These are phyloP conservation scores for Diplodia seriata DNA, from an alignment of 2,329 filamentous ascomycete genomes.

Conservation along the genomic window DNA sequence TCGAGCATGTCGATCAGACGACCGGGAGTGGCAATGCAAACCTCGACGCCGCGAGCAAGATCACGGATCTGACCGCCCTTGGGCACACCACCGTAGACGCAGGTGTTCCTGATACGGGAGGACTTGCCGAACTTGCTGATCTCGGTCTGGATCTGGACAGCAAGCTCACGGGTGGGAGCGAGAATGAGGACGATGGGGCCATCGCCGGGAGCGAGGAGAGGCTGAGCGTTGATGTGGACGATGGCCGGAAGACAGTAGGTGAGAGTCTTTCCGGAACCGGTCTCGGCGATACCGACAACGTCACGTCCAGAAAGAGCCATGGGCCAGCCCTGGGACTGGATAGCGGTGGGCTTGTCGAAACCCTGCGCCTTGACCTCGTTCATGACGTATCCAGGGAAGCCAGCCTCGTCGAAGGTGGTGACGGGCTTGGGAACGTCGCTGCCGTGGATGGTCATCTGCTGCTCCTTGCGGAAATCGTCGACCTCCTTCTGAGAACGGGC, in stretches of 20 bases:
- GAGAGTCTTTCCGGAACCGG: constrained; percentile 97
- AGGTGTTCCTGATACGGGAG: constrained; percentile 97
- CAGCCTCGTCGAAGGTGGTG: constrained; percentile 96
- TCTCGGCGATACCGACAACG: constrained; percentile 98
- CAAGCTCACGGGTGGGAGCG: constrained; percentile 95
- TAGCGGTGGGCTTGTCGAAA: constrained; percentile 90
- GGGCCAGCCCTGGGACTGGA: constrained; percentile 98
- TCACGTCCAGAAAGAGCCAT: constrained; percentile 98
- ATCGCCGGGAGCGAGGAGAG: constrained; percentile 91
- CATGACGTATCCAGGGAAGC: constrained; percentile 96
- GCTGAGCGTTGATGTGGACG: constrained; percentile 99
- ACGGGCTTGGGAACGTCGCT: constrained; percentile 88
- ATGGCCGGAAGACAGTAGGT: constrained; percentile 98
- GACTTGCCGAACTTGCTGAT: constrained; percentile 99
- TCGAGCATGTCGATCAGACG: constrained; percentile 99
- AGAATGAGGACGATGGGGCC: constrained; percentile 96
- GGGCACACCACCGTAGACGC: constrained; percentile 98
- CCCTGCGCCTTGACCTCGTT: constrained; percentile 98
- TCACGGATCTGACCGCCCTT: constrained; percentile 98
- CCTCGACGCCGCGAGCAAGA: constrained; percentile 92
- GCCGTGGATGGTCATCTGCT: constrained; percentile 84
- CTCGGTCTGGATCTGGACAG: constrained; percentile 97
- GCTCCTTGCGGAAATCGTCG: constrained; percentile 83
- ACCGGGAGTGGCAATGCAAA: constrained; percentile 97
- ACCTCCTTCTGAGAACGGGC: constrained; percentile 79